Percentiles rank a stretch among this genome's conserved stretches.
phyloP scores from a whole-genome alignment of 768 basidiomycete genomes.

The Lentinula sp. region DNA sequence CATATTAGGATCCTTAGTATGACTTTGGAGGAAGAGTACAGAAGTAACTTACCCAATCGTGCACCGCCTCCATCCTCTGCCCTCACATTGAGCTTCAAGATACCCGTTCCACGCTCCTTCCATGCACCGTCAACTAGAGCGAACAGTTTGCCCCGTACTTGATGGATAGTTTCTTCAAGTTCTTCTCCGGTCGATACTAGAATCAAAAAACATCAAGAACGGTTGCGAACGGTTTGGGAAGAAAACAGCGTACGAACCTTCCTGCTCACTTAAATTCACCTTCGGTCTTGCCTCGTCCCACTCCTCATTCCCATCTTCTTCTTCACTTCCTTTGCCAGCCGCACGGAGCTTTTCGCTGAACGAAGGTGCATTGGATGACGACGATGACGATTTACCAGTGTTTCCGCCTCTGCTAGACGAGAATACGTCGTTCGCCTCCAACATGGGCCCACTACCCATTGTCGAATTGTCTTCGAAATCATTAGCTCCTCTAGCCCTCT shows the following conservation, averaged over 20 bases:
- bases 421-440: background rate
- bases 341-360: slow-evolving; percentile 62
- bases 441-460: background rate
- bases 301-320: slow-evolving; percentile 49
- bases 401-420: slow-evolving; percentile 35
- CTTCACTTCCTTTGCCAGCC: slow-evolving; percentile 43
- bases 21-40: background rate
- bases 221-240: background rate
- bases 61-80: slow-evolving; percentile 58
- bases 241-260: slow-evolving; percentile 32
- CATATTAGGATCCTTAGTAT: slow-evolving; percentile 5
- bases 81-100: slow-evolving; percentile 64
- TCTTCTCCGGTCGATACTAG: slow-evolving; percentile 76
- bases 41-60: slow-evolving; percentile 48
- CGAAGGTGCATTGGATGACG: slow-evolving; percentile 17
- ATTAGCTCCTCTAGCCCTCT: slow-evolving; percentile 46
- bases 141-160: slow-evolving; percentile 74
- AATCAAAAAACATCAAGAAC: background rate
- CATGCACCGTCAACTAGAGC: slow-evolving; percentile 53
- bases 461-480: slow-evolving; percentile 11
- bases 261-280: slow-evolving; percentile 58
- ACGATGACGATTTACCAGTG: slow-evolving; percentile 37
- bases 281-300: slow-evolving; percentile 20
- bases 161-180: slow-evolving; percentile 70
- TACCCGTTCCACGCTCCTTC: slow-evolving; percentile 75